Conservation (phyloP, 306 rosid species). For the Rosa chinensis region DNA sequence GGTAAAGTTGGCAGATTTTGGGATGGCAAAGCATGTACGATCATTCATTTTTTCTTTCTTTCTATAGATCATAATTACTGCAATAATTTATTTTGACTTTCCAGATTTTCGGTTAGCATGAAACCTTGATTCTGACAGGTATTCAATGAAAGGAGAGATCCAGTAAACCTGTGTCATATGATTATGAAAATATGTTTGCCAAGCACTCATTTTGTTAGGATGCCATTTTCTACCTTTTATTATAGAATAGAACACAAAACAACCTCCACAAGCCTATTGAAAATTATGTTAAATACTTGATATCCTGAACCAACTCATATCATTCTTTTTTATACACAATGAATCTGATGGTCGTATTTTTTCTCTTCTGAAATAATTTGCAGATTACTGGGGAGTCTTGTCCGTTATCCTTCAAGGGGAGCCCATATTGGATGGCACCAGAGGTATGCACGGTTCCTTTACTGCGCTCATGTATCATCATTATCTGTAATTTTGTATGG, state of each 20-base stretch:
- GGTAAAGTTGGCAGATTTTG: constrained; percentile 93
- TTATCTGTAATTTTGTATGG: background rate
- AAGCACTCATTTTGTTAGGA: too few species aligned
- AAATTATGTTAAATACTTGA: background rate
- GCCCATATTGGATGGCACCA: constrained; percentile 99
- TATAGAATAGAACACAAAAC: background rate
- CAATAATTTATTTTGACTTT: background rate
- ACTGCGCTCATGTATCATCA: background rate
- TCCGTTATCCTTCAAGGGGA: constrained; percentile 89
- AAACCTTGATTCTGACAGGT: background rate
- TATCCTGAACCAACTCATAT: background rate
- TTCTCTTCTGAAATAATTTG: constrained; percentile 34
- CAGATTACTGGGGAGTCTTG: constrained; percentile 91
- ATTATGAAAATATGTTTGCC: background rate
- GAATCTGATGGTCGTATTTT: background rate
- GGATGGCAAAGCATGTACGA: constrained; percentile 82
- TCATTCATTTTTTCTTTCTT: background rate
- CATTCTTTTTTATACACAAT: background rate
- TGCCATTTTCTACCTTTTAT: background rate
- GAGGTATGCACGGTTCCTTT: constrained; percentile 54
- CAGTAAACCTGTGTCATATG: background rate
- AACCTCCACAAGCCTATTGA: background rate
- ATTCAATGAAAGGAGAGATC: background rate
- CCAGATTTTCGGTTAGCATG: background rate
- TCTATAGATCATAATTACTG: background rate